Evolutionary conservation across 2,329 filamentous ascomycete species (phyloP).

Genomic region (Colletotrichum spinosum): DNA sequence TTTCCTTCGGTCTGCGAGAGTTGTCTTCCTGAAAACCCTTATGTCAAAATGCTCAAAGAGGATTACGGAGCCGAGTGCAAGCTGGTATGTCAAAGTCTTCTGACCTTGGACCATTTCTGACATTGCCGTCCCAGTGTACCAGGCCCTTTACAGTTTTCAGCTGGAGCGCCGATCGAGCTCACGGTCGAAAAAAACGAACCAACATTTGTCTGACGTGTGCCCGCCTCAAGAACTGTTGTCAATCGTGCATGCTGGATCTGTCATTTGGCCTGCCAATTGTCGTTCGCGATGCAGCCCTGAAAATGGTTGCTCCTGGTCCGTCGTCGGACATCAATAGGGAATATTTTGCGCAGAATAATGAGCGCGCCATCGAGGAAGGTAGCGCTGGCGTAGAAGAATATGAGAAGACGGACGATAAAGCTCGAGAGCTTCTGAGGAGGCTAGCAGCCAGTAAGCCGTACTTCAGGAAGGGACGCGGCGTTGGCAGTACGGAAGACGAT

Average conservation of each 20-base stretch:
- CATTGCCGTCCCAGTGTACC: constrained; percentile 70
- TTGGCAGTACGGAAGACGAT: constrained; percentile 67
- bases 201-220: constrained; percentile 98
- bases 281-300: constrained; percentile 93
- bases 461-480: constrained; percentile 85
- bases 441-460: constrained; percentile 95
- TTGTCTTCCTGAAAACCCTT: constrained; percentile 95
- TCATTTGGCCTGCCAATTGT: constrained; percentile 96
- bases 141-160: constrained; percentile 95
- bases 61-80: constrained; percentile 92
- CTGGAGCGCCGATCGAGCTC: constrained; percentile 92
- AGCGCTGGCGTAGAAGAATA: constrained; percentile 88
- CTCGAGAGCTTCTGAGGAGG: constrained; percentile 84
- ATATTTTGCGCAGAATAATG: constrained; percentile 98
- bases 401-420: constrained; percentile 97
- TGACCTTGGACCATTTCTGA: constrained; percentile 28
- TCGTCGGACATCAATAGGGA: constrained; percentile 94
- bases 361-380: constrained; percentile 94
- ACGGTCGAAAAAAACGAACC: constrained; percentile 89
- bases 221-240: constrained; percentile 97
- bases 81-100: constrained; percentile 53
- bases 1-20: constrained; percentile 91
- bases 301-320: constrained; percentile 96
- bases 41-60: constrained; percentile 99
- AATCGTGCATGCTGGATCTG: constrained; percentile 98